Evolutionary conservation across 345 rosid genomes (phyloP), one percentile per base, ranked within the genome.

Genomic region (Camelina laxa): DNA sequence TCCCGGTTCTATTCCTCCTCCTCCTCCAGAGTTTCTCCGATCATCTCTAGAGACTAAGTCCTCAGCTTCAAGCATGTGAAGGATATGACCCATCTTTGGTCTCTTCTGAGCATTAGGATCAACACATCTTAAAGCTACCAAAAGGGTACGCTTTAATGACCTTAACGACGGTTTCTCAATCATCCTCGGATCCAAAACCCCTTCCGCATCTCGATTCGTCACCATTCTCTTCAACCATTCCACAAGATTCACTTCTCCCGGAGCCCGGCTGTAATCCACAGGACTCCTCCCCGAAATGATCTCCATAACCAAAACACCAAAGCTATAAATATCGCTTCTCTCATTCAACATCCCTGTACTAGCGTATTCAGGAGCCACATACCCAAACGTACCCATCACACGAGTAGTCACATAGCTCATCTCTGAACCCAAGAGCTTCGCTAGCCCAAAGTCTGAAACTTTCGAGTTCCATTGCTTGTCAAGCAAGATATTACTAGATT

Each of bases 261-360:
- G 76, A 48, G 95, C 86, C 13, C 98, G 84, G 53, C 93, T 87
- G 57, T 94, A 89, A 84, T 94, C 98, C 65, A 94, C 98, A n/a
- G 98, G 97, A 76, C 80, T 88, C 80, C 98, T 88, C 64, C 98
- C 98, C 2, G 96, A 89, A 42, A 91, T 84, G 74, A 94, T 75
- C 81, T 94, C 97, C 98, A 94, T 94, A 27, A 94, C 76, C 60
- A 94, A 93, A 77, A 94, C 89, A 38, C 98, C 98, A 36, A 94
- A 94, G 80, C 98, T 89, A 77, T 94, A 94, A 1, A 83, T 94
- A 80, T 94, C 97, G 50, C 98, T 94, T 76, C 90, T 89, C 82
- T 94, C 98, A 53, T 91, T 94, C 84, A 94, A 81, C 98, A 94
- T 94, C 50, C 98, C 98, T 0, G 98, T 94, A 79, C 98, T 89